Conservation (phyloP, 768 basidiomycete species). For the Hysterangium stoloniferum region DNA sequence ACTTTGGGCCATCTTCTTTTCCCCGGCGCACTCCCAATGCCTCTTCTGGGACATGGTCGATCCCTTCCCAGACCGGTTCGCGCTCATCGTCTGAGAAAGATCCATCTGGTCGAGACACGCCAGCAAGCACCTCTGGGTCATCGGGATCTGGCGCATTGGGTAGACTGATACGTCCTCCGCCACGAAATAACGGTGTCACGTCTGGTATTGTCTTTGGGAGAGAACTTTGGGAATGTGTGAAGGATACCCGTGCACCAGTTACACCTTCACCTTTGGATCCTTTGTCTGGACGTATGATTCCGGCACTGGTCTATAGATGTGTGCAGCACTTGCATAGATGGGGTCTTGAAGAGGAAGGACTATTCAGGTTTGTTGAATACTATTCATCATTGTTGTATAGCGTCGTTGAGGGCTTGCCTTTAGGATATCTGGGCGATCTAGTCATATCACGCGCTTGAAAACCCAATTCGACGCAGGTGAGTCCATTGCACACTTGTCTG, state of each 20-base stretch:
- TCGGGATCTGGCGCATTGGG: neutral
- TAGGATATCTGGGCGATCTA: conserved; percentile 77
- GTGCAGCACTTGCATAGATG: conserved; percentile 74
- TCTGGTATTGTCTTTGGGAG: conserved; percentile 61
- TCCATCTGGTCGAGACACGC: conserved; percentile 32
- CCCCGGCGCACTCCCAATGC: conserved; percentile 49
- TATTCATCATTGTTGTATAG: neutral
- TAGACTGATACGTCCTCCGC: conserved; percentile 6
- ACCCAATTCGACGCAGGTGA: conserved; percentile 75
- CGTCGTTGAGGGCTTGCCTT: conserved; percentile 10
- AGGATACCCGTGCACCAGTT: conserved; percentile 33
- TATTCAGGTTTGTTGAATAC: conserved; percentile 58
- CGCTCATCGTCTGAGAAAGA: conserved; percentile 42
- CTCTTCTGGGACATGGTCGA: conserved; percentile 50
- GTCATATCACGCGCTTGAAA: conserved; percentile 68
- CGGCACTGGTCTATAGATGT: conserved; percentile 75
- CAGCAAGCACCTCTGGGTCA: conserved; percentile 21
- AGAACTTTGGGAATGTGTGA: conserved; percentile 46
- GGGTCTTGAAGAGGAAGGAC: conserved; percentile 81
- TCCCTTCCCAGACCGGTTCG: conserved; percentile 37
- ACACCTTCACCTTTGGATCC: conserved; percentile 11
- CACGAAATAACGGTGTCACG: conserved; percentile 7
- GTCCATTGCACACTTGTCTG: conserved; percentile 16
- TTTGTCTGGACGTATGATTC: conserved; percentile 48
- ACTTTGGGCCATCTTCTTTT: conserved; percentile 11